Base-by-base conservation (phyloP, 176 grass and related monocot genomes). In the Poa annua region DNA sequence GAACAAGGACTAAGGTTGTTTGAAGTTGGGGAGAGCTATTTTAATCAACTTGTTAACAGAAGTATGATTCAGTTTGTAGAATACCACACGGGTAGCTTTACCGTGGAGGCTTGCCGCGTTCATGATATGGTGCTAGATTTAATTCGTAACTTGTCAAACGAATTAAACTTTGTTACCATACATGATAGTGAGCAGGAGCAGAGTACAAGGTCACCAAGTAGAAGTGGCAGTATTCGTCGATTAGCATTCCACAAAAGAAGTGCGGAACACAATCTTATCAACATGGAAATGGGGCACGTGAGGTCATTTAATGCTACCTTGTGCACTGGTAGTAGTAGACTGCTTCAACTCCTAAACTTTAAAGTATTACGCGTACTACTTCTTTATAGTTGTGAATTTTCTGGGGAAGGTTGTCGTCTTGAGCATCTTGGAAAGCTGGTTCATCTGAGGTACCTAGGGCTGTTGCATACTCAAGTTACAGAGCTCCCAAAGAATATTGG, bases 381-480 rank as follows among this genome's bases (percentile, higher is more conserved):
- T 4, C 14, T 67, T 8, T 7, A 66, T 7, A 33, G 36, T 0
- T 66, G 65, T 11, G 6, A 11, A 4, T 67, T 66, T 67, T 4
- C 11, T 9, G 4, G 1, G 14, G 61, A 16, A 64, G 61, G 26
- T 64, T 33, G 25, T 16, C 5, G 26, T 33, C 12, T 64, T 64
- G 26, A 64, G 26, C 61, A 60, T 81, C 29, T 81, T 7, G 63
- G 64, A 2, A 16, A 81, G 48, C 7, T 81, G 21, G 6, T 4
- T 67, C 33, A 69, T 25, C 15, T 81, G 32, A 81, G 48, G 48
- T 81, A 81, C 33, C 32, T 81, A 15, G 48, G 79, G 14, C 29
- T 78, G 4, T 0, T 21, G 4, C 4, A 79, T 41, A 15, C 8
- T 0, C 41, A 0, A 10, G 41, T 42, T 42, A 8, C 41, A 42